Percentiles rank a stretch among this genome's conserved stretches.
These are phyloP conservation scores for Galerina marginata DNA, from an alignment of 768 basidiomycete genomes.

Conservation along the genomic window DNA sequence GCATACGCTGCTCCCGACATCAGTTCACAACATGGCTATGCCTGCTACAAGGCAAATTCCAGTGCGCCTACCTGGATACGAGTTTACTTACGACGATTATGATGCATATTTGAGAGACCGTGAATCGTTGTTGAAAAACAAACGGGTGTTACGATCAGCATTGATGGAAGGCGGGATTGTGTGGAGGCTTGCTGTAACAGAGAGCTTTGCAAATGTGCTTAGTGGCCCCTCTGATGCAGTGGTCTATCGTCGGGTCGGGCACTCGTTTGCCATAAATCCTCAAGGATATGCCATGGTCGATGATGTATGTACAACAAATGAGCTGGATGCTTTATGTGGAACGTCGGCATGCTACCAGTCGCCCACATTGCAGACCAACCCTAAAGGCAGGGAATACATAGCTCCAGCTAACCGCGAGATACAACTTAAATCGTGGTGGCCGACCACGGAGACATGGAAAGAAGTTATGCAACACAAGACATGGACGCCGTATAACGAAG, in stretches of 20 bases:
- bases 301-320: background rate
- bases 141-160: constrained; percentile 7
- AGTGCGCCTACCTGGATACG: background rate
- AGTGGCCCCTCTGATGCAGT: background rate
- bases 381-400: too few species aligned
- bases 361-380: background rate
- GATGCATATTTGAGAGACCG: background rate
- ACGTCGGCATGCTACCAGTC: background rate
- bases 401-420: background rate
- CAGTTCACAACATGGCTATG: background rate
- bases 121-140: constrained; percentile 1
- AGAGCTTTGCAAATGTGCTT: background rate
- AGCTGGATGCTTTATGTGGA: background rate
- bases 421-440: constrained; percentile 5
- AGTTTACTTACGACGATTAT: constrained; percentile 3
- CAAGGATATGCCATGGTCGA: background rate
- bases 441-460: background rate
- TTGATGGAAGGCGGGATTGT: constrained; percentile 9
- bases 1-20: background rate
- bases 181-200: constrained; percentile 6
- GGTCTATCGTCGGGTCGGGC: background rate
- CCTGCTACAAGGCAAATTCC: background rate
- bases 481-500: background rate
- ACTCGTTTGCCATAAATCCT: background rate
- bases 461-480: background rate